phyloP scores from a whole-genome alignment of 225 moss, liverwort and hornwort species.

The Asterella californica region DNA sequence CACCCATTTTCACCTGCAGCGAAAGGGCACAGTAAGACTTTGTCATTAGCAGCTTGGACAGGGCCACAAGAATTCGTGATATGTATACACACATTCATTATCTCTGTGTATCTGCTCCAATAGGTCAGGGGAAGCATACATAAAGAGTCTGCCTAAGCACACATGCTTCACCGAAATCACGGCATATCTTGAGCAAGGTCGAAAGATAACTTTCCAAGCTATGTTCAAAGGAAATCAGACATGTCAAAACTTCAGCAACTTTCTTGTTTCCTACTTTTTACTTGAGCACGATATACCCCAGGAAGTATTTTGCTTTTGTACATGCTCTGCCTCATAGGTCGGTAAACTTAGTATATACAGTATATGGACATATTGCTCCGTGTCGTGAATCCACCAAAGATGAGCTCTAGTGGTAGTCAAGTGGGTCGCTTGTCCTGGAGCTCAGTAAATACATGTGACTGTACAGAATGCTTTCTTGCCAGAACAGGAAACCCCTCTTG shows the following conservation, averaged over 20 bases:
- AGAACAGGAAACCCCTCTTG: background rate
- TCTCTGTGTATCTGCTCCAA: background rate
- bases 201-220: background rate
- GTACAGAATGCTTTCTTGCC: conserved; percentile 7
- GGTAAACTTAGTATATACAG: background rate
- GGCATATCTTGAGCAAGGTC: background rate
- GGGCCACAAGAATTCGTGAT: background rate
- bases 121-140: background rate
- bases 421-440: background rate
- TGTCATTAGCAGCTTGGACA: background rate
- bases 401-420: background rate
- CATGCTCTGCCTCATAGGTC: conserved; percentile 3
- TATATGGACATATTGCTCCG: background rate
- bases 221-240: background rate
- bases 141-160: conserved; percentile 1
- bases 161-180: conserved; percentile 1
- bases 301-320: conserved; percentile 1
- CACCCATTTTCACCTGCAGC: background rate
- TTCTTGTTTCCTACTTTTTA: background rate
- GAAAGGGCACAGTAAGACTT: background rate
- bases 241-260: background rate
- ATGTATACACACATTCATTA: background rate
- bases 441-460: conserved; percentile 13
- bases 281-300: background rate
- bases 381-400: background rate